Evolutionary conservation across 345 rosid genomes (phyloP).

Genomic region (Rhizophora mangle): DNA sequence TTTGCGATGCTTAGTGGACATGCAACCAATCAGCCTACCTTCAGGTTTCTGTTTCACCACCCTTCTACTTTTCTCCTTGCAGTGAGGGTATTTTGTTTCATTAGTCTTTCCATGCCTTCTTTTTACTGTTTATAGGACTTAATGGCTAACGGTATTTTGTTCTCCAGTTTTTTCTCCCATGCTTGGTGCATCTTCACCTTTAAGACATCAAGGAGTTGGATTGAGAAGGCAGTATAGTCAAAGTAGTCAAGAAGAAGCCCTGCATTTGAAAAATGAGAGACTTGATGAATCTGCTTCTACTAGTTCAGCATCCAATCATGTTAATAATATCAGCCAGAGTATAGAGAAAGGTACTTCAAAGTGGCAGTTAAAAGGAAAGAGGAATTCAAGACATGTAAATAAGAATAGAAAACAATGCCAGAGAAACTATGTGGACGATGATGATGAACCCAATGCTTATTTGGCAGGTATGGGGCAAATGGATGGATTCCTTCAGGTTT

Average conservation of each 20-base stretch:
- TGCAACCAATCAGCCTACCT: no score
- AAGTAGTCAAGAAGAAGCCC: constrained; percentile 44
- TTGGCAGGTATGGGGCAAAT: constrained; percentile 24
- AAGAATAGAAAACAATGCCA: constrained; percentile 55
- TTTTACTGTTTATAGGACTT: no score
- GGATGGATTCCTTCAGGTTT: constrained; percentile 37
- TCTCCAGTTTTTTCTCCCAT: constrained; percentile 46
- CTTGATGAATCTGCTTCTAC: constrained; percentile 42
- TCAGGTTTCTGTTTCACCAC: no score
- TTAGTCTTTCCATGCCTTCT: no score
- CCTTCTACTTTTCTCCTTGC: no score
- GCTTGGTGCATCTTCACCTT: constrained; percentile 21
- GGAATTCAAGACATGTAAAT: constrained; percentile 75
- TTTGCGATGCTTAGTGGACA: no score
- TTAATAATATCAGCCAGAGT: constrained; percentile 41
- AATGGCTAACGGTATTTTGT: not conserved
- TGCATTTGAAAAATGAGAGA: constrained; percentile 38
- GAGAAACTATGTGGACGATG: constrained; percentile 43
- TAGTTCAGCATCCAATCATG: constrained; percentile 30
- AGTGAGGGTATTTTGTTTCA: no score
- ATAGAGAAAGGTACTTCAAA: constrained; percentile 63
- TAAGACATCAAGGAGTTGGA: constrained; percentile 39
- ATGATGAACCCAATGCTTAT: constrained; percentile 39
- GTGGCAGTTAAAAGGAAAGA: constrained; percentile 94
- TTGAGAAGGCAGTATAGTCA: constrained; percentile 46